Conservation (phyloP, 257 asterid species). For the Solanum verrucosum region DNA sequence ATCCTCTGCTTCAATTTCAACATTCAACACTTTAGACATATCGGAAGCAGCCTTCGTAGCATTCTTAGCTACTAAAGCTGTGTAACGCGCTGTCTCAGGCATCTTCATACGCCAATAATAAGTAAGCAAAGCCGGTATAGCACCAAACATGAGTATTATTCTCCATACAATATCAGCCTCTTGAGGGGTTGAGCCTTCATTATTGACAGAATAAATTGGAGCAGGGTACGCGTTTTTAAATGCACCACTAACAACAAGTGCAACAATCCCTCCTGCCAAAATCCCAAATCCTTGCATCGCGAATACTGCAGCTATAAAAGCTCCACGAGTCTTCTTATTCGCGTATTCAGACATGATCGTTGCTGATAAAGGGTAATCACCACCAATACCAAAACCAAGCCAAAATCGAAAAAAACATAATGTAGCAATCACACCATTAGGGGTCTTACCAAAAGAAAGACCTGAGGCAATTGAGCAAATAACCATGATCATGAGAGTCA, state of each 20-base stretch:
- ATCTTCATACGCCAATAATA: conserved; percentile 64
- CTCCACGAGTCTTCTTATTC: conserved; percentile 42
- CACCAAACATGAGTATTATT: conserved; percentile 38
- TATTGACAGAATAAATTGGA: conserved; percentile 4
- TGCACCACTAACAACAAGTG: conserved; percentile 16
- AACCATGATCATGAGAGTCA: conserved; percentile 40
- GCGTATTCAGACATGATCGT: conserved; percentile 55
- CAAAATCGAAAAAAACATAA: conserved; percentile 51
- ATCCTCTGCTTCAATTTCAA: conserved; percentile 24
- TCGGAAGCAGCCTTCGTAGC: conserved; percentile 38
- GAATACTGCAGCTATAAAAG: conserved; percentile 42
- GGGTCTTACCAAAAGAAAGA: conserved; percentile 23
- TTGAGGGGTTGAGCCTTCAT: conserved; percentile 12
- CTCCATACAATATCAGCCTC: conserved; percentile 37
- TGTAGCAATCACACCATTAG: conserved; percentile 34
- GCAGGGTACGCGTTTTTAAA: conserved; percentile 27
- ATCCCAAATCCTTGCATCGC: conserved; percentile 59
- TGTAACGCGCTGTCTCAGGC: conserved; percentile 64
- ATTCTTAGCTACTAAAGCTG: conserved; percentile 41
- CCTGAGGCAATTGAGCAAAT: conserved; percentile 32
- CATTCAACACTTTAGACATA: conserved; percentile 45
- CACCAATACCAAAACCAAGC: conserved; percentile 51
- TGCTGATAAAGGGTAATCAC: conserved; percentile 49
- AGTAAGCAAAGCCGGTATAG: conserved; percentile 41
- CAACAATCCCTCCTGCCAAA: conserved; percentile 33